phyloP scores from a whole-genome alignment of 495 filamentous ascomycete species.

The Gamarada debralockiae region DNA sequence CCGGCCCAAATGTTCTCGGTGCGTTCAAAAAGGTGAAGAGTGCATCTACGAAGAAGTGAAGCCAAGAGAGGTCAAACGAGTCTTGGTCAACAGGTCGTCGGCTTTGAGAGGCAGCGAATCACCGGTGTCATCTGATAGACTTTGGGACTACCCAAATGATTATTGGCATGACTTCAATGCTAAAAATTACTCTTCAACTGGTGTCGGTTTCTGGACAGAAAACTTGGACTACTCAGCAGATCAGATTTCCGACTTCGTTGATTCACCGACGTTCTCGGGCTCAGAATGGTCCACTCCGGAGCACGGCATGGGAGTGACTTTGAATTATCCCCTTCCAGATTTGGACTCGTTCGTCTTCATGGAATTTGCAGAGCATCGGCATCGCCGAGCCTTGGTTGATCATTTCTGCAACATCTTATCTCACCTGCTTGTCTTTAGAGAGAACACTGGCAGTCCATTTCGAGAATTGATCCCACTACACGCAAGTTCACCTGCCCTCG shows the following conservation, averaged over 20 bases:
- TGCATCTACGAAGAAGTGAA: slow-evolving; percentile 55
- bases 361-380: slow-evolving; percentile 50
- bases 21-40: slow-evolving; percentile 44
- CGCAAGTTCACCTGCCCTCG: slow-evolving; percentile 46
- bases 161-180: too few relatives aligned
- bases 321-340: slow-evolving; percentile 35
- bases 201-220: too few relatives aligned
- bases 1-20: slow-evolving; percentile 54
- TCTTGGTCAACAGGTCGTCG: too few relatives aligned
- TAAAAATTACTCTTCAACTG: too few relatives aligned
- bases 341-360: slow-evolving; percentile 47
- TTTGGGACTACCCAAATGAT: too few relatives aligned
- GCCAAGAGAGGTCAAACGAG: slow-evolving; percentile 49
- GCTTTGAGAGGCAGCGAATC: too few relatives aligned
- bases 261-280: slow-evolving; percentile 8
- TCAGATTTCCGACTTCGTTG: neutral
- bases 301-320: slow-evolving; percentile 25
- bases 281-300: slow-evolving; percentile 18
- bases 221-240: slow-evolving; percentile 10
- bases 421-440: slow-evolving; percentile 59
- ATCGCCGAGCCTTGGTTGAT: slow-evolving; percentile 52
- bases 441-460: slow-evolving; percentile 59
- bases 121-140: too few relatives aligned
- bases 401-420: slow-evolving; percentile 62
- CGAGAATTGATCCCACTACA: slow-evolving; percentile 55